These are phyloP conservation scores for Tetrahymena elliotti DNA, from an alignment of 73 alveolate genomes.

Conservation along the genomic window DNA sequence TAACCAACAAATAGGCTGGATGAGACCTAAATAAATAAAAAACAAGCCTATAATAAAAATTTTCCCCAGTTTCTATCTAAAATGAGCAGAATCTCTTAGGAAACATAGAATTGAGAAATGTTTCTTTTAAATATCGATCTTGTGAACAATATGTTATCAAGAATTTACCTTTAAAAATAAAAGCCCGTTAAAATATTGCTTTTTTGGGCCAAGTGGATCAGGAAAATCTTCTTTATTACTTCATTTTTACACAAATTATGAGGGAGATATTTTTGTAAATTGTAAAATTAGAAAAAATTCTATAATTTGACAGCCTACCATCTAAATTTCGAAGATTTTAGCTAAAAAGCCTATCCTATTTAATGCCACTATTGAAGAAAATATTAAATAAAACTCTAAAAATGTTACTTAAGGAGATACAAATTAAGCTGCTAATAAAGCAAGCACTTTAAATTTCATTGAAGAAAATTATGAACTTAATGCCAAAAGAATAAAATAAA, in stretches of 20 bases:
- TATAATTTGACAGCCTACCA: slow-evolving; percentile 49
- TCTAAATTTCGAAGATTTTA: slow-evolving; percentile 61
- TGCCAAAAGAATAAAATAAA: not conserved
- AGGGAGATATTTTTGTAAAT: slow-evolving; percentile 62
- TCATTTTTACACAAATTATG: slow-evolving; percentile 70
- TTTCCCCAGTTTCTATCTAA: slow-evolving; percentile 9
- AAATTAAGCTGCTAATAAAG: slow-evolving; percentile 50
- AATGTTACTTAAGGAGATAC: slow-evolving; percentile 55
- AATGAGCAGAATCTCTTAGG: slow-evolving; percentile 13
- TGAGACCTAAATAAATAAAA: not conserved
- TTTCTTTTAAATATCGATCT: slow-evolving; percentile 70
- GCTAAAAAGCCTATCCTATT: slow-evolving; percentile 79
- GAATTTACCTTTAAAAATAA: slow-evolving; percentile 39
- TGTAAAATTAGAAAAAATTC: slow-evolving; percentile 50
- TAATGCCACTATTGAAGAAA: slow-evolving; percentile 58
- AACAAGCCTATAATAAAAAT: not conserved
- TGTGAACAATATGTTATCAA: slow-evolving; percentile 42
- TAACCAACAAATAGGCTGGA: slow-evolving; percentile 63
- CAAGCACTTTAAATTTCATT: slow-evolving; percentile 52
- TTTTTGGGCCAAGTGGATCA: slow-evolving; percentile 75
- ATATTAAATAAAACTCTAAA: slow-evolving; percentile 48
- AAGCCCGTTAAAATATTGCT: slow-evolving; percentile 66
- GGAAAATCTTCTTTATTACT: slow-evolving; percentile 71
- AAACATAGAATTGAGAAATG: slow-evolving; percentile 63
- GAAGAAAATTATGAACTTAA: not conserved